Percentiles rank a stretch among this genome's conserved stretches.
These are phyloP conservation scores for Chaetomiaceae sp. DNA, from an alignment of 2,329 filamentous ascomycete species.

Conservation along the genomic window DNA sequence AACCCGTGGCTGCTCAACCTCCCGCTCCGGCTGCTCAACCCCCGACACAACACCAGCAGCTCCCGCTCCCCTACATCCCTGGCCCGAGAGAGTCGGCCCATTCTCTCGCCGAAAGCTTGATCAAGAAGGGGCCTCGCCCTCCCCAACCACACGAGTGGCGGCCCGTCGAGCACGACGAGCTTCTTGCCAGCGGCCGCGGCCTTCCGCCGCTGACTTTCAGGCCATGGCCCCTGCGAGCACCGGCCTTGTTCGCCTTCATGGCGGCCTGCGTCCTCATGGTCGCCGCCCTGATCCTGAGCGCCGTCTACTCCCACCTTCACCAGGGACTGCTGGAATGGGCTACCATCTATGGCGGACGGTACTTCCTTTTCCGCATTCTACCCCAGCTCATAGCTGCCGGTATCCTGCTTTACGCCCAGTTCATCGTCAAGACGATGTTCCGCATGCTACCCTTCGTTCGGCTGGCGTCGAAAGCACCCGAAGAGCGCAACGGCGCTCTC, in stretches of 20 bases:
- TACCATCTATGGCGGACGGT: conserved; percentile 64
- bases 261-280: conserved; percentile 65
- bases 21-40: background rate
- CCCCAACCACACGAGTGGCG: conserved; percentile 26
- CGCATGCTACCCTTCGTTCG: conserved; percentile 72
- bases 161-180: conserved; percentile 30
- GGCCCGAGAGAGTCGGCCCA: conserved; percentile 25
- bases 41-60: background rate
- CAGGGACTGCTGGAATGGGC: conserved; percentile 66
- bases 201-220: conserved; percentile 60
- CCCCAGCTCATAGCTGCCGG: conserved; percentile 71
- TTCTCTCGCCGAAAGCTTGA: conserved; percentile 24
- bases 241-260: conserved; percentile 58
- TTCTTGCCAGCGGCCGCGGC: conserved; percentile 33
- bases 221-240: conserved; percentile 65
- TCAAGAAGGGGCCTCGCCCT: conserved; percentile 21
- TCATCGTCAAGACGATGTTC: conserved; percentile 68
- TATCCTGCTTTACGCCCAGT: conserved; percentile 72
- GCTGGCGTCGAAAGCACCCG: conserved; percentile 63
- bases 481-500: conserved; percentile 58
- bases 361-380: conserved; percentile 82
- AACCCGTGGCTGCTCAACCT: conserved; percentile 2
- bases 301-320: conserved; percentile 60
- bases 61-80: conserved; percentile 11
- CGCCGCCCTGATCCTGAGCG: conserved; percentile 66